Evolutionary conservation across 2,329 filamentous ascomycete species (phyloP).

Genomic region (Fusarium luffae): DNA sequence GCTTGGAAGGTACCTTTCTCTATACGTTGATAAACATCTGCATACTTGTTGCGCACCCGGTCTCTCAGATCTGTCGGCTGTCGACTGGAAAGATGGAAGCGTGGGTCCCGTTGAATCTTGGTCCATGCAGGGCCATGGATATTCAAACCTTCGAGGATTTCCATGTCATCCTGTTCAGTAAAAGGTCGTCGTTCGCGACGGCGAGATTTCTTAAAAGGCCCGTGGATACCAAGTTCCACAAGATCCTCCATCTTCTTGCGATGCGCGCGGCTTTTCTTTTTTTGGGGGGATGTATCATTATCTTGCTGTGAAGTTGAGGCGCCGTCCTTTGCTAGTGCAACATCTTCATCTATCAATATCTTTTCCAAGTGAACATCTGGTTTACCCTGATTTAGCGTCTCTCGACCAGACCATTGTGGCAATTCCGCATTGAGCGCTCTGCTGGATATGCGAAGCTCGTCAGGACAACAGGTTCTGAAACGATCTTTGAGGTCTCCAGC

Average conservation of each 20-base stretch:
- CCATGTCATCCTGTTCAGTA: slow-evolving; percentile 70
- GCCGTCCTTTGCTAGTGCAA: slow-evolving; percentile 44
- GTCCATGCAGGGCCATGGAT: slow-evolving; percentile 73
- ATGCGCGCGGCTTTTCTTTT: slow-evolving; percentile 64
- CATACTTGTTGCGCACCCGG: slow-evolving; percentile 72
- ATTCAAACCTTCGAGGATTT: slow-evolving; percentile 70
- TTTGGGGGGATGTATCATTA: slow-evolving; percentile 53
- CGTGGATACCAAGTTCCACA: slow-evolving; percentile 68
- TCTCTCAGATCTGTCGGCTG: slow-evolving; percentile 73
- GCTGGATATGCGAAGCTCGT: slow-evolving; percentile 64
- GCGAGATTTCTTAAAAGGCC: slow-evolving; percentile 70
- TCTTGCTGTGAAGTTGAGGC: slow-evolving; percentile 40
- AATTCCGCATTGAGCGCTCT: slow-evolving; percentile 43
- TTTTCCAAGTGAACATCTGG: slow-evolving; percentile 65
- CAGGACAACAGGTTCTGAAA: slow-evolving; percentile 73
- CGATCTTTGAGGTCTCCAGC: slow-evolving; percentile 74
- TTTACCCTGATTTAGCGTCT: slow-evolving; percentile 54
- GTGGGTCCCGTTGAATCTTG: slow-evolving; percentile 70
- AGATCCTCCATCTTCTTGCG: slow-evolving; percentile 67
- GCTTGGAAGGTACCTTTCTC: slow-evolving; percentile 64
- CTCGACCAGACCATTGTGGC: slow-evolving; percentile 36
- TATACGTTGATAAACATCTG: slow-evolving; percentile 66
- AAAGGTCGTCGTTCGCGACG: slow-evolving; percentile 70
- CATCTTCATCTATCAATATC: slow-evolving; percentile 63
- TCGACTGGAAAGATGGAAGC: slow-evolving; percentile 67